A percentile compares a stretch with the other conserved stretches of the same genome.
Conservation (phyloP, 768 basidiomycete species). For the Rossbeevera mucosa region DNA sequence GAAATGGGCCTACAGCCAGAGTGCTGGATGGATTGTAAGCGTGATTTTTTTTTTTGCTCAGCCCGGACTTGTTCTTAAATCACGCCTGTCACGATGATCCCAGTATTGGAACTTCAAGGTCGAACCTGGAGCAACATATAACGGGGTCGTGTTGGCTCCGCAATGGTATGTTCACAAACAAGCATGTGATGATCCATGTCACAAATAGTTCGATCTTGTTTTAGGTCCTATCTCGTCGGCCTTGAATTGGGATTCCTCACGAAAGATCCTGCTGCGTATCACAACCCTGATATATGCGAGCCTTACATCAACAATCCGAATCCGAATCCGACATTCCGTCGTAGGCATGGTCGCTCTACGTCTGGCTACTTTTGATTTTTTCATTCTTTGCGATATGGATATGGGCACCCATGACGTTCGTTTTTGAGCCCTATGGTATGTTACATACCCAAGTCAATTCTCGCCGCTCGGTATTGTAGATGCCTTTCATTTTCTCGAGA, state of each 20-base stretch:
- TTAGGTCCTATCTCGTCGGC: slow-evolving; percentile 69
- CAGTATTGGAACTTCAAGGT: slow-evolving; percentile 1
- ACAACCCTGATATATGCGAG: slow-evolving; percentile 62
- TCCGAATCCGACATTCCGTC: background rate
- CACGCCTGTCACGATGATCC: background rate
- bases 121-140: too few species aligned
- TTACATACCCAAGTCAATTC: background rate
- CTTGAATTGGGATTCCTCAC: slow-evolving; percentile 57
- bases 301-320: slow-evolving; percentile 36
- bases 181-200: background rate
- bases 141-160: background rate
- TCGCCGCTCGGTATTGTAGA: background rate
- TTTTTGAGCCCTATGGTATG: background rate
- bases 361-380: background rate
- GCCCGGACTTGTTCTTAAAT: background rate
- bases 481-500: background rate
- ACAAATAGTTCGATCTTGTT: background rate
- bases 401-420: background rate
- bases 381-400: background rate
- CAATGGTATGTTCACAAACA: background rate
- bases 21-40: slow-evolving; percentile 65
- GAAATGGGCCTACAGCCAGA: slow-evolving; percentile 57
- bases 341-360: background rate
- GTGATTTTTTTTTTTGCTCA: background rate
- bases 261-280: slow-evolving; percentile 49